Evolutionary conservation across 2,329 filamentous ascomycete species (phyloP).

Genomic region (Fusarium nelsonii): DNA sequence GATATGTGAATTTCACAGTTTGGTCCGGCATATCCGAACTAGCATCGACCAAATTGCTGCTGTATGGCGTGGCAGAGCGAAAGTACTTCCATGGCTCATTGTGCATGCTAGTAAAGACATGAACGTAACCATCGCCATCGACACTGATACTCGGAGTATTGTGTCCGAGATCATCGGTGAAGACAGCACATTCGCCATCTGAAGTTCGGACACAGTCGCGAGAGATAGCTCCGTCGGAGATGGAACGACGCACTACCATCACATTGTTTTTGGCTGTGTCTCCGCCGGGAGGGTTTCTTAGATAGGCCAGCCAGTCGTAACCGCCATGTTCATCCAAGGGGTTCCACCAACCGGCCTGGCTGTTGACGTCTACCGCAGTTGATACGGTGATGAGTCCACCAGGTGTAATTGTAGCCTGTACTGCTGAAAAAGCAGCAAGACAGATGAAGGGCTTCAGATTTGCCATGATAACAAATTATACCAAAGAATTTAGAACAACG

Average conservation of each 20-base stretch:
- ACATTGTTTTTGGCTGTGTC: conserved; percentile 44
- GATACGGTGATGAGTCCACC: conserved; percentile 10
- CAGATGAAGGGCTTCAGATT: background rate
- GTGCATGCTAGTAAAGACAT: conserved; percentile 49
- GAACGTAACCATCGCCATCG: conserved; percentile 45
- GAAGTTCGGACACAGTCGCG: conserved; percentile 44
- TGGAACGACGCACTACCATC: conserved; percentile 43
- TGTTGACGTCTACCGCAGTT: conserved; percentile 39
- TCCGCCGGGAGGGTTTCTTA: conserved; percentile 42
- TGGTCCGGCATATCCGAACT: conserved; percentile 43
- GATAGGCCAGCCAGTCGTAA: conserved; percentile 44
- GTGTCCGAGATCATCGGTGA: conserved; percentile 44
- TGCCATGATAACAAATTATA: background rate
- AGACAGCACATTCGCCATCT: conserved; percentile 36
- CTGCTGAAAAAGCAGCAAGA: conserved; percentile 3
- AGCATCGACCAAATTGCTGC: conserved; percentile 36
- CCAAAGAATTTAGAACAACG: background rate
- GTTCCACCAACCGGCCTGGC: conserved; percentile 46
- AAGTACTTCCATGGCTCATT: conserved; percentile 47
- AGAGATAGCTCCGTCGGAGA: conserved; percentile 32
- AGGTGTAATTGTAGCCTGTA: conserved; percentile 1
- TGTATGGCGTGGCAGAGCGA: conserved; percentile 39
- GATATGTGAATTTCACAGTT: conserved; percentile 26
- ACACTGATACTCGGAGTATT: conserved; percentile 31
- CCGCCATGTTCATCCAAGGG: conserved; percentile 44